These are phyloP conservation scores for Yamadazyma akitaensis DNA, from an alignment of 805 yeast genomes.

Conservation along the genomic window DNA sequence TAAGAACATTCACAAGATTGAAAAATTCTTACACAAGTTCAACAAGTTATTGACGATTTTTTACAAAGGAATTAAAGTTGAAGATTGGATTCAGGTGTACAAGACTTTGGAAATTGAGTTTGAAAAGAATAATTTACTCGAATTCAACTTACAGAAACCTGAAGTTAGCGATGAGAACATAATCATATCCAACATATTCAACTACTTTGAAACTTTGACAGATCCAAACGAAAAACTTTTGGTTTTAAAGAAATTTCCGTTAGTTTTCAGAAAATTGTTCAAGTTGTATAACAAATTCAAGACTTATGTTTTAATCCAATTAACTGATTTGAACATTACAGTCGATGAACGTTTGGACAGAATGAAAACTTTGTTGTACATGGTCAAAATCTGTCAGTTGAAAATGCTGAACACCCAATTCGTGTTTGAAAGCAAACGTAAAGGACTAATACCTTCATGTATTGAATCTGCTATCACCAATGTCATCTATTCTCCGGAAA, in stretches of 20 bases:
- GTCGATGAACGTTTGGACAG: slow-evolving; percentile 59
- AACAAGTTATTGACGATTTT: slow-evolving; percentile 60
- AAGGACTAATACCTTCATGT: slow-evolving; percentile 62
- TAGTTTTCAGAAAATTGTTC: slow-evolving; percentile 62
- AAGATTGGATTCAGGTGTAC: slow-evolving; percentile 77
- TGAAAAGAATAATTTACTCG: slow-evolving; percentile 56
- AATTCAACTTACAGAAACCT: slow-evolving; percentile 42
- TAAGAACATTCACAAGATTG: slow-evolving; percentile 47
- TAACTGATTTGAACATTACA: slow-evolving; percentile 59
- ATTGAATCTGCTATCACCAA: slow-evolving; percentile 75
- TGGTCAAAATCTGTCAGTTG: slow-evolving; percentile 60
- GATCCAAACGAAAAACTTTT: slow-evolving; percentile 42
- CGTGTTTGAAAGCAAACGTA: slow-evolving; percentile 31
- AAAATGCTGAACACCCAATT: slow-evolving; percentile 57
- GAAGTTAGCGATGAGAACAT: slow-evolving; percentile 52
- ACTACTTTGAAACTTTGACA: slow-evolving; percentile 61
- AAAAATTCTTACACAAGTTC: slow-evolving; percentile 58
- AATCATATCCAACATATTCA: slow-evolving; percentile 63
- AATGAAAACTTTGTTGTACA: slow-evolving; percentile 65
- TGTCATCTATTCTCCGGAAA: slow-evolving; percentile 77
- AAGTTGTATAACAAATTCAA: slow-evolving; percentile 66
- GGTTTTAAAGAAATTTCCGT: slow-evolving; percentile 53
- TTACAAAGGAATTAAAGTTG: slow-evolving; percentile 53
- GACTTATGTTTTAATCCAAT: slow-evolving; percentile 58
- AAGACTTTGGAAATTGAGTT: slow-evolving; percentile 72